Evolutionary conservation across 1,139 yeast species (phyloP), one percentile per base, ranked within the genome.

Genomic region (Scheffersomyces quercinus): DNA sequence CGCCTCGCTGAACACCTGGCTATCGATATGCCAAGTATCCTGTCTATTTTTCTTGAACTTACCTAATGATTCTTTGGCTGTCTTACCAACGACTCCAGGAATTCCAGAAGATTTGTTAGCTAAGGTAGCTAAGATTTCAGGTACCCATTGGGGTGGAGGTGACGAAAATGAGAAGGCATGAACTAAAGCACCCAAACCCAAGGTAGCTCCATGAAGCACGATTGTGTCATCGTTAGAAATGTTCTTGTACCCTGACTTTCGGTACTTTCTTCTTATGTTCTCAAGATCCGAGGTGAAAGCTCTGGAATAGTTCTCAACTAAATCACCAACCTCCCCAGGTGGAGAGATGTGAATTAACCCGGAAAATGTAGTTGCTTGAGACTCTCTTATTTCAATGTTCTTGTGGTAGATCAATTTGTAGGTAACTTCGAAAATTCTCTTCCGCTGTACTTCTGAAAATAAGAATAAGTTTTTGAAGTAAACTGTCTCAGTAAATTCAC

Each of bases 21-120:
- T 79, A 62, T 95, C 99, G 50, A 89, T 79, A 54, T 88, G 96
- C 99, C 99, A 95, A 0, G 97, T 89, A 59, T 95, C 99, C 46
- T 91, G 96, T 53, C 99, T 80, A 5, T 89, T 85, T 68, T 90
- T 91, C 62, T 91, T 93, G 67, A 93, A 95, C 50, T 83, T 85
- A 46, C 96, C 85, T 40, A 95, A 74, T 1, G 82, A 78, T 29
- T 84, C 83, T 64, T 93, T 93, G 6, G 96, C 96, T 1, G 97
- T 80, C 49, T 85, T 81, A 1, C 97, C 97, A 31, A 88, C 82
- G 45, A 84, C 67, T 3, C 97, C 97, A 5, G 83, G 82, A 29
- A 84, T 77, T 6, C 83, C 80, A 4, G 88, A 81, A 7, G 86
- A 78, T 61, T 83, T 83, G 24, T 79, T 79, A 0, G 95, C 90